Base-by-base conservation (phyloP, 73 alveolate species). In the Symbiodinium natans region DNA sequence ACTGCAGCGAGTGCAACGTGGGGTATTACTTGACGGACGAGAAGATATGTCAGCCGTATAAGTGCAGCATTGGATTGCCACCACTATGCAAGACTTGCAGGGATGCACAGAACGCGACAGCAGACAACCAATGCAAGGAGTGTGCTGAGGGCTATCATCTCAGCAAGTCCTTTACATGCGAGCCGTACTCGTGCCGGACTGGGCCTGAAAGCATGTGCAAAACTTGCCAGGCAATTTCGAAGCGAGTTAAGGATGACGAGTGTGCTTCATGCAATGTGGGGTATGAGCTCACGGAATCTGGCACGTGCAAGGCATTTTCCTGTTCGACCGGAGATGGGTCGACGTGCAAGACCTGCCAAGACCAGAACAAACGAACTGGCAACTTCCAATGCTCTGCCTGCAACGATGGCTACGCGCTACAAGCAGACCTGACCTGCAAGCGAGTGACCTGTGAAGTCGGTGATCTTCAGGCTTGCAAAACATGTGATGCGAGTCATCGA, bases 71-170 rank as follows among this genome's bases (percentile, higher is more conserved):
- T 29, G 95, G 95, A 6, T 43, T 41, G 17, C 95, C 95, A 4
- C 95, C 95, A 0, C 74, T 80, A 1, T 89, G 95, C 74, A 63
- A 89, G 75, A 89, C 95, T 36, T 89, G 95, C 86, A 38, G 75
- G 43, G 87, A 68, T 83, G 77, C 86, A 5, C 87, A 89, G 27
- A 89, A 41, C 87, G 40, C 95, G 36, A 89, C 95, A 7, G 95
- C 95, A 68, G 95, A 89, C 86, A 89, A 89, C 31, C 95, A 89
- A 46, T 89, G 95, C 43, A 39, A 89, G 75, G 95, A 89, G 42
- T 89, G 95, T 68, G 86, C 95, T 6, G 48, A 74, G 4, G 95
- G 95, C 17, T 48, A 89, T 31, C 95, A 46, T n/a, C 86, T 89
- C 34, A 89, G 75, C 52, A 52, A 39, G 33, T 29, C 75, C 43